Conservation (phyloP, 306 rosid species). For the Sesbania bispinosa region DNA sequence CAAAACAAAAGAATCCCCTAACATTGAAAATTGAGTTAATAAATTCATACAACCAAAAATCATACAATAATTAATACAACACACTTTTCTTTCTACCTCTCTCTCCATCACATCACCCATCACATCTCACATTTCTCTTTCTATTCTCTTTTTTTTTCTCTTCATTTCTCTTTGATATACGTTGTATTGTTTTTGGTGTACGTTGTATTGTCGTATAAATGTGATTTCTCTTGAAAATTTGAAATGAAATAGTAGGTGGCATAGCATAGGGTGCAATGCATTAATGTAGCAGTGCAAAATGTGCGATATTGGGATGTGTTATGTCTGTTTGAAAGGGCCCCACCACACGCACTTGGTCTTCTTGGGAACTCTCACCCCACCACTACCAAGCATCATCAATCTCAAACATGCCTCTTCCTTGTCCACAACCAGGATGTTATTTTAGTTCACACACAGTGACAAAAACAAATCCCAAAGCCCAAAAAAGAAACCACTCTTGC, state of each 20-base stretch:
- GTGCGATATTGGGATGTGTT: constrained; percentile 53
- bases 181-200: too few species aligned
- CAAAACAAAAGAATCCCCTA: constrained; percentile 21
- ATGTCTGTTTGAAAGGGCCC: constrained; percentile 32
- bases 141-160: too few species aligned
- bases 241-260: too few species aligned
- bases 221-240: too few species aligned
- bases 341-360: constrained; percentile 58
- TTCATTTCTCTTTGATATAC: too few species aligned
- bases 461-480: constrained; percentile 46
- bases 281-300: constrained; percentile 47
- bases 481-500: constrained; percentile 50
- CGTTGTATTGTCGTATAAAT: too few species aligned
- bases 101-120: too few species aligned
- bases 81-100: too few species aligned
- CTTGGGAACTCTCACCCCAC: constrained; percentile 47
- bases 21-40: constrained; percentile 43
- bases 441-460: constrained; percentile 10
- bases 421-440: constrained; percentile 41
- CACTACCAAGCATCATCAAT: constrained; percentile 27
- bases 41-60: too few species aligned
- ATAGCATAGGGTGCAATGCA: constrained; percentile 48
- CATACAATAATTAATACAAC: too few species aligned
- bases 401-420: constrained; percentile 53
- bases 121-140: too few species aligned